These are phyloP conservation scores for Suhomyces emberorum DNA, from an alignment of 805 yeast species.

Conservation along the genomic window DNA sequence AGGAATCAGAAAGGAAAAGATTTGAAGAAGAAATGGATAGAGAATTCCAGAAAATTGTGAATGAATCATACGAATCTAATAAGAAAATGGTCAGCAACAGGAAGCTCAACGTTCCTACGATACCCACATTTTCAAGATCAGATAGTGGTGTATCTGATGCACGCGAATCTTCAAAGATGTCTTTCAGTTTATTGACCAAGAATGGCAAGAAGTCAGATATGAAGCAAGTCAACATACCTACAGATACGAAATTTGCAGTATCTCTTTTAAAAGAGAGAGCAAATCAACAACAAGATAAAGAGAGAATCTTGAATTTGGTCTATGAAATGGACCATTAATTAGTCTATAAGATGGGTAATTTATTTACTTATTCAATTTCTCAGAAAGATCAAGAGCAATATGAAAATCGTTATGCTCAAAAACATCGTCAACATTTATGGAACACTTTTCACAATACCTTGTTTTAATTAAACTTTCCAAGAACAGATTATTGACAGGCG, in stretches of 20 bases:
- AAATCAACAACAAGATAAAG: slow-evolving; percentile 50
- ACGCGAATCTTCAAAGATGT: slow-evolving; percentile 15
- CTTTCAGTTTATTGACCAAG: slow-evolving; percentile 56
- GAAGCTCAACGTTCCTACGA: slow-evolving; percentile 26
- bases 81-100: slow-evolving; percentile 12
- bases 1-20: slow-evolving; percentile 17
- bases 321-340: slow-evolving; percentile 31
- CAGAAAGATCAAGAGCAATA: slow-evolving; percentile 48
- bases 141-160: too few relatives aligned
- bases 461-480: slow-evolving; percentile 16
- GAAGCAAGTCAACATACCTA: slow-evolving; percentile 49
- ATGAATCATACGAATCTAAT: slow-evolving; percentile 47
- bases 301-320: slow-evolving; percentile 55
- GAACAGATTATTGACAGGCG: slow-evolving; percentile 3
- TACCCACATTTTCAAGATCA: slow-evolving; percentile 5
- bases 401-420: slow-evolving; percentile 57
- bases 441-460: slow-evolving; percentile 28
- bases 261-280: slow-evolving; percentile 50
- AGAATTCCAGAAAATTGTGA: slow-evolving; percentile 51
- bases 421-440: slow-evolving; percentile 23
- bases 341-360: too few relatives aligned
- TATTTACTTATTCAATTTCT: slow-evolving; percentile 34
- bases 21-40: slow-evolving; percentile 53
- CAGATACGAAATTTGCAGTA: slow-evolving; percentile 51
- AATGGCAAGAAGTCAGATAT: slow-evolving; percentile 46